Base-by-base conservation (phyloP, 352 stramenopile species). In the Phytophthora litchii region DNA sequence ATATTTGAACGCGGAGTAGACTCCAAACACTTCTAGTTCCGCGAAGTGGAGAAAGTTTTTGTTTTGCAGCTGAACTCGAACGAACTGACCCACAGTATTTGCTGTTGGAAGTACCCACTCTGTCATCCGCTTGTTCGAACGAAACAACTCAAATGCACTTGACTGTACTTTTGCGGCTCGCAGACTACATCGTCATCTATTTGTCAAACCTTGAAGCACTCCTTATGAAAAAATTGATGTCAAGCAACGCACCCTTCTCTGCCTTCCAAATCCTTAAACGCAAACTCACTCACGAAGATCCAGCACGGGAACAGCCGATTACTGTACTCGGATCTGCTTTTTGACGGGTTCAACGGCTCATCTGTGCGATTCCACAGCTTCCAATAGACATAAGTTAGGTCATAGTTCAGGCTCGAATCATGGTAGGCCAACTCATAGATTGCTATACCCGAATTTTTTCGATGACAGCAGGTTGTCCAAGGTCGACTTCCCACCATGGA, bases 401-500 rank as follows among this genome's bases (percentile, higher is more conserved):
- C 19, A 23, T 19, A 10, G 21, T 32, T n/a, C 0, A 6, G 23
- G 23, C 23, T 27, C 23, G 37, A n/a, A 36, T 32, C 16, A 17
- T 17, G 11, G 20, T 4, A 37, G 12, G 36, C 20, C 16, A 25
- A 4, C 3, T 43, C 44, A 41, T 2, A 31, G 25, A 11, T 27
- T 17, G 12, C 4, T 2, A 23, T 56, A 94, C 84, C 38, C 81
- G 74, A 34, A 95, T 92, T 11, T 75, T 83, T 45, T 92, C 73
- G n/a, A 93, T 84, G 35, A 91, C 81, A 8, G 80, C 79, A 12
- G 80, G 75, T 49, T 92, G 81, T 0, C 83, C 82, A 10, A 98
- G 70, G 53, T 98, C 86, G 8, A 98, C 89, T 67, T 98, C 89
- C 84, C 92, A 98, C 90, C 89, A 98, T 16, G 91, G 83, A 65